phyloP scores from a whole-genome alignment of 441 rosid species.

The Cnidoscolus chayamansa region DNA sequence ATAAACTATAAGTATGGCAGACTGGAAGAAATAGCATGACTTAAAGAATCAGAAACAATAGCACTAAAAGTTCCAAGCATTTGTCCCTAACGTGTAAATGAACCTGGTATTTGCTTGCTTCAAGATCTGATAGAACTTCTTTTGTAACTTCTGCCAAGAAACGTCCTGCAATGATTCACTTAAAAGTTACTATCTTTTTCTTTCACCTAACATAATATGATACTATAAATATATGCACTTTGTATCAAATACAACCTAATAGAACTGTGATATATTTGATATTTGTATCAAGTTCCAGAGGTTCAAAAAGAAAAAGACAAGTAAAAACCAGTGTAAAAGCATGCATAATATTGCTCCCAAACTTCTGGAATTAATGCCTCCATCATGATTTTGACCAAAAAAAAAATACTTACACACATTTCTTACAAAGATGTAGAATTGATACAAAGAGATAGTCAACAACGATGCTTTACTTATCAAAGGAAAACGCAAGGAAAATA shows the following conservation, averaged over 20 bases:
- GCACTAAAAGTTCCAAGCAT: not conserved
- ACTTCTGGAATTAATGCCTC: constrained; percentile 3
- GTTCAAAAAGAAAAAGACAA: not conserved
- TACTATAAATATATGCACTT: not conserved
- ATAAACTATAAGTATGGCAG: too few relatives aligned
- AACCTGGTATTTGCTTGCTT: constrained; percentile 77
- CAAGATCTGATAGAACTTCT: constrained; percentile 64
- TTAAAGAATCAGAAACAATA: not conserved
- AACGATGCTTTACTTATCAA: not conserved
- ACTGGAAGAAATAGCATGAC: not conserved
- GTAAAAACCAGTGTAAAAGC: not conserved
- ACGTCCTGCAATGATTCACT: constrained; percentile 48
- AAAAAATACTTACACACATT: too few relatives aligned
- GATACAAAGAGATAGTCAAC: not conserved
- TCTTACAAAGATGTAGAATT: not conserved
- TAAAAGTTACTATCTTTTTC: constrained; percentile 14
- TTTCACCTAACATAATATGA: not conserved
- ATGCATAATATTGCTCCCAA: not conserved
- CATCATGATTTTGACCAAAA: not conserved
- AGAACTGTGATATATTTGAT: not conserved
- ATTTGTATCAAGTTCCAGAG: not conserved
- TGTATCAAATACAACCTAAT: not conserved
- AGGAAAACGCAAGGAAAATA: constrained; percentile 3
- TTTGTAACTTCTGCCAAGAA: constrained; percentile 73
- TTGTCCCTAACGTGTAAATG: not conserved